A percentile compares a stretch with the other conserved stretches of the same genome.
phyloP scores from a whole-genome alignment of 805 yeast genomes.

The Pichia cabralensis region DNA sequence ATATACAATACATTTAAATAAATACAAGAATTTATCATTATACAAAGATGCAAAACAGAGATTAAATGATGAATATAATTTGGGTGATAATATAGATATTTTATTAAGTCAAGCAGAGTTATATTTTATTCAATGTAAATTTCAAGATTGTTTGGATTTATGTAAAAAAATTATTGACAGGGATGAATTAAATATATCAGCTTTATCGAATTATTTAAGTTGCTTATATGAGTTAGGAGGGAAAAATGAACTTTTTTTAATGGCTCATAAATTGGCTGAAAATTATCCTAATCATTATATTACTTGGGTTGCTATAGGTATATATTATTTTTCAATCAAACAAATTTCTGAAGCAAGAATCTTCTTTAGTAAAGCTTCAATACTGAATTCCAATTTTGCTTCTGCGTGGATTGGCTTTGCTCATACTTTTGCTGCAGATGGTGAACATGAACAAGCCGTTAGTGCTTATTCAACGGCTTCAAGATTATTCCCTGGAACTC shows the following conservation, averaged over 20 bases:
- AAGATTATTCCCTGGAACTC: conserved; percentile 81
- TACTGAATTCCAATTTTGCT: conserved; percentile 80
- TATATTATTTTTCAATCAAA: conserved; percentile 69
- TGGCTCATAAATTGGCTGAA: conserved; percentile 82
- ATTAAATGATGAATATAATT: conserved; percentile 60
- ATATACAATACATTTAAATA: conserved; percentile 68
- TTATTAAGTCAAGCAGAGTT: conserved; percentile 59
- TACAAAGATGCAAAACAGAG: conserved; percentile 58
- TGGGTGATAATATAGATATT: conserved; percentile 62
- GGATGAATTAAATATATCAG: conserved; percentile 64
- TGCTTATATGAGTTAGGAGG: conserved; percentile 80
- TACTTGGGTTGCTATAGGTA: conserved; percentile 90
- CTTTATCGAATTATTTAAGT: conserved; percentile 71
- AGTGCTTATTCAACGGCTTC: conserved; percentile 96
- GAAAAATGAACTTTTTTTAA: conserved; percentile 65
- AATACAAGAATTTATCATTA: conserved; percentile 49
- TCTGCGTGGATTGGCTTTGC: conserved; percentile 99
- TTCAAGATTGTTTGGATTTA: conserved; percentile 60
- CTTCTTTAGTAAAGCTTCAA: conserved; percentile 80
- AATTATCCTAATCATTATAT: conserved; percentile 70
- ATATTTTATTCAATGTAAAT: conserved; percentile 65
- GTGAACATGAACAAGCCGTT: conserved; percentile 98
- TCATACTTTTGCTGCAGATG: conserved; percentile 93
- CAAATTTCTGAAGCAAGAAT: conserved; percentile 76
- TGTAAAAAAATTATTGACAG: conserved; percentile 52